Evolutionary conservation across 306 rosid genomes (phyloP), one percentile per base, ranked within the genome.

Genomic region (Styphnolobium japonicum): DNA sequence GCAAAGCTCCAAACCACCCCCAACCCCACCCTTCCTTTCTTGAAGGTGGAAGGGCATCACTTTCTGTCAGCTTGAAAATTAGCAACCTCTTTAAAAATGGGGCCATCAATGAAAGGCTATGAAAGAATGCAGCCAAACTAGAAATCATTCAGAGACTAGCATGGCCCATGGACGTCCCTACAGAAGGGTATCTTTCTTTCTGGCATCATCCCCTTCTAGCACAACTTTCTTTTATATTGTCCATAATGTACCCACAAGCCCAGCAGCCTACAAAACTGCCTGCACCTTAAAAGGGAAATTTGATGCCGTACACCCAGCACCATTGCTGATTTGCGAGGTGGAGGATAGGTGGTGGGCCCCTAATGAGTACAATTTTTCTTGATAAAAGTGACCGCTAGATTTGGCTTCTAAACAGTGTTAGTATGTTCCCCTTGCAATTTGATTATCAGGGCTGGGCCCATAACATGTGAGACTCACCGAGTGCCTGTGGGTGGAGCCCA

Each of bases 171-270:
- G 5, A 81, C 36, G 61, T 46, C 80, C 86, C 90, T 83, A 82
- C 86, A n/a, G 0, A 52, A 8, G 67, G 43, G 43, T 34, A 66
- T 58, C 71, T 58, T 81, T 71, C 60, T 66, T 57, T 22, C 11
- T 80, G 79, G 49, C 67, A 48, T 68, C 80, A 31, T 53, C 53
- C 75, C 61, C 15, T 52, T 7, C 43, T 40, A 33, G 10, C 23
- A 29, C 40, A 71, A 25, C 56, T 58, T 75, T 49, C 75, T 55
- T 51, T 69, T 46, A 63, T 33, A 45, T 22, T 64, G 70, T 9
- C 72, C 10, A 40, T 65, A 40, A 61, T 84, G 88, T 53, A 63
- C 75, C 88, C 87, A 87, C 85, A 82, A 68, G 71, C 78, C 87
- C 86, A 83, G 66, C 87, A 83, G 75, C 78, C 60, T 81, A 36